phyloP scores from a whole-genome alignment of 371 early-diverging fungal species.

The Haplosporangium sp. region DNA sequence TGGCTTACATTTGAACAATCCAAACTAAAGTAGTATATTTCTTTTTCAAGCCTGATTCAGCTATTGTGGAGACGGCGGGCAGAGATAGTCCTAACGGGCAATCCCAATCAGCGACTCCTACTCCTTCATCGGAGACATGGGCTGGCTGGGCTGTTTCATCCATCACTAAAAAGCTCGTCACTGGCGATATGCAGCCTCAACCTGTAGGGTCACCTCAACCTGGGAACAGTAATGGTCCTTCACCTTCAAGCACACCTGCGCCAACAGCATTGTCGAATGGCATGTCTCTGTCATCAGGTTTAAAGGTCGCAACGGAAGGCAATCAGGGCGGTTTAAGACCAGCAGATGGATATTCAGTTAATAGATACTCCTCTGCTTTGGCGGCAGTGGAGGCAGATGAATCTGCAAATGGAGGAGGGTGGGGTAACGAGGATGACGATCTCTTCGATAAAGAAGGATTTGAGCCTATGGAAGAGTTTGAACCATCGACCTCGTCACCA shows the following conservation, averaged over 20 bases:
- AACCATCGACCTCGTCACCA: conserved; percentile 43
- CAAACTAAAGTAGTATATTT: background rate
- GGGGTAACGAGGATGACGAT: conserved; percentile 53
- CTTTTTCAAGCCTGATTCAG: conserved; percentile 66
- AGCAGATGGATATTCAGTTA: conserved; percentile 37
- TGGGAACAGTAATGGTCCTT: conserved; percentile 11
- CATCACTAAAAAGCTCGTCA: conserved; percentile 59
- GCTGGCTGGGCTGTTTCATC: conserved; percentile 85
- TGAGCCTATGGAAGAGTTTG: conserved; percentile 38
- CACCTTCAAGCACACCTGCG: conserved; percentile 28
- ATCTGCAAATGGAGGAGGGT: conserved; percentile 12
- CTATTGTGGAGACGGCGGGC: conserved; percentile 52
- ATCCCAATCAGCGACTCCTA: conserved; percentile 44
- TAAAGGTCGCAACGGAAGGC: conserved; percentile 36
- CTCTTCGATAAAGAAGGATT: conserved; percentile 44
- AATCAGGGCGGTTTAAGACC: conserved; percentile 6
- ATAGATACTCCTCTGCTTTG: conserved; percentile 52
- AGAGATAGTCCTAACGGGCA: conserved; percentile 39
- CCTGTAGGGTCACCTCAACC: conserved; percentile 24
- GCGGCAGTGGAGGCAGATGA: conserved; percentile 50
- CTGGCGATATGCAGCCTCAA: conserved; percentile 55
- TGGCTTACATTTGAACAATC: background rate
- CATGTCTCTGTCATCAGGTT: conserved; percentile 33
- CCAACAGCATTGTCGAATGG: conserved; percentile 30
- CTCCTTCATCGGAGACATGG: conserved; percentile 67